Conservation (phyloP, 2,329 filamentous ascomycete genomes). For the Paecilomyces dactylethromorphus region DNA sequence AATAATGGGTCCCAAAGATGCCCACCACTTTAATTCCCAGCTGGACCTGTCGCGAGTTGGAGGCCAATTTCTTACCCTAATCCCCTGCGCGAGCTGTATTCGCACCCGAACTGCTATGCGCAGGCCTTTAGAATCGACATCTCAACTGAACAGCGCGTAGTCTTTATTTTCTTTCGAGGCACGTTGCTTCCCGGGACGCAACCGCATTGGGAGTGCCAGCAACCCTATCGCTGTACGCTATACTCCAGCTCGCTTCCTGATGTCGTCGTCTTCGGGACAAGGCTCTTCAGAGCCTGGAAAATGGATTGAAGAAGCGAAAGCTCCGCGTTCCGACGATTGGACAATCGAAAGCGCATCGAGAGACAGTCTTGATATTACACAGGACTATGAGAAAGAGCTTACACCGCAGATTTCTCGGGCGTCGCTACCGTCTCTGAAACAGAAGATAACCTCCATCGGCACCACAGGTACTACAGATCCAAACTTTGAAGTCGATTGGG, state of each 20-base stretch:
- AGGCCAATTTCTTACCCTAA: not conserved
- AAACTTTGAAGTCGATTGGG: constrained; percentile 69
- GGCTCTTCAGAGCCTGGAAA: not conserved
- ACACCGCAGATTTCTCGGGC: constrained; percentile 23
- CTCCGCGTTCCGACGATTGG: constrained; percentile 2
- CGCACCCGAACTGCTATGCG: not conserved
- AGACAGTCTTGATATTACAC: constrained; percentile 1
- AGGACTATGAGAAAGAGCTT: constrained; percentile 15
- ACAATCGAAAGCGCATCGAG: constrained; percentile 5
- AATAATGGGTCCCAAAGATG: not conserved
- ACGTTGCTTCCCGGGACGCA: not conserved
- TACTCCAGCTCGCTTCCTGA: not conserved
- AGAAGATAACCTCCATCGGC: constrained; percentile 38
- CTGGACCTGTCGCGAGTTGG: not conserved
- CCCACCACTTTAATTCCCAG: not conserved
- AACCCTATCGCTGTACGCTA: not conserved
- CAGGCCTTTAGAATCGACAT: not conserved
- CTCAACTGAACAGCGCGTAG: not conserved
- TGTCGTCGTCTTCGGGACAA: not conserved
- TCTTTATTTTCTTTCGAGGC: not conserved
- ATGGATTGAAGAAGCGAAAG: not conserved
- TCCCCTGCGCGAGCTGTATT: not conserved
- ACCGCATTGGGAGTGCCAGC: not conserved
- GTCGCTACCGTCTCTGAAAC: constrained; percentile 30
- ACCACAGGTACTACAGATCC: constrained; percentile 44